Base-by-base conservation (phyloP, 495 filamentous ascomycete genomes). In the Tetracladium setigerum region DNA sequence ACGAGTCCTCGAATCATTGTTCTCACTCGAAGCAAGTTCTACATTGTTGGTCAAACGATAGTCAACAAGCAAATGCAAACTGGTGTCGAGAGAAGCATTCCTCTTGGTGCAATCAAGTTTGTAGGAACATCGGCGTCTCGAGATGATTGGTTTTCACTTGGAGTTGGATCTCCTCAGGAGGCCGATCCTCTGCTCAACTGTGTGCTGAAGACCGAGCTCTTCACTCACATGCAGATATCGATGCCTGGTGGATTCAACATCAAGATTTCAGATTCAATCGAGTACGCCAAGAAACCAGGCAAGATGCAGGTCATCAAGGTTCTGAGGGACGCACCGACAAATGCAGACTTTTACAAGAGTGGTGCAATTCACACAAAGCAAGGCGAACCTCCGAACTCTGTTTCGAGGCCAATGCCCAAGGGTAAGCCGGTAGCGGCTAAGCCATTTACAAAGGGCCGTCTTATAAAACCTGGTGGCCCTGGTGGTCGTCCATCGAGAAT, bases 241-340 rank as follows among this genome's bases (percentile, higher is more conserved):
- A 81, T 88, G 62, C 86, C 83, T 0, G 90, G 84, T 10, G 47
- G 52, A 14, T 71, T 92, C 58, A 86, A 85, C 59, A 62, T 98
- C 46, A 87, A 85, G 70, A 86, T 98, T 48, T 78, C 69, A 13
- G 81, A 90, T 27, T 75, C 75, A 1, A 90, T 99, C 60, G 88
- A 96, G 61, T 99, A 92, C 64, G 89, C 90, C 58, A 99, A 97
- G 77, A 99, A 99, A 69, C 94, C 94, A 3, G 88, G 89, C 30
- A 99, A 99, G 71, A 74, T 86, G 57, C 81, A 87, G 36, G 56
- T 76, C 2, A 82, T 99, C 53, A 97, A 97, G 72, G 85, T 82
- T 2, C 58, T 95, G 49, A 95, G 95, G 65, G 94, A 99, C 59
- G 68, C 74, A 2, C 78, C 86, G 5, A 65, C 71, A 19, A 63